Evolutionary conservation across 306 rosid species (phyloP).

Genomic region (Spatholobus suberectus): DNA sequence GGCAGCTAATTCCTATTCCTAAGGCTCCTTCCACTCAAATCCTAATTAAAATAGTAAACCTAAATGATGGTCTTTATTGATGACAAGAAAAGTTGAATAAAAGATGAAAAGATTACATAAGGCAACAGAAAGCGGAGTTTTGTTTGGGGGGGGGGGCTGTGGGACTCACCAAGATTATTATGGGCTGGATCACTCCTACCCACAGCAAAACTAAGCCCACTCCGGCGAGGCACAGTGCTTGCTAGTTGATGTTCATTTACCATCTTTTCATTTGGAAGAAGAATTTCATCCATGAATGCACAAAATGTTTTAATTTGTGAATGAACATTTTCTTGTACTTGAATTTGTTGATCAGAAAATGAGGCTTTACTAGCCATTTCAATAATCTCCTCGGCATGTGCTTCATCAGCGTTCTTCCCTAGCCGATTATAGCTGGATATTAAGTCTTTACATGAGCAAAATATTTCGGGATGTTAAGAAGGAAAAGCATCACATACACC

Average conservation of each 20-base stretch:
- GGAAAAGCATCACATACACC: slow-evolving; percentile 13
- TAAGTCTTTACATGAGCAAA: slow-evolving; percentile 51
- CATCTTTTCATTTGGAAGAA: slow-evolving; percentile 57
- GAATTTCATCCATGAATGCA: slow-evolving; percentile 76
- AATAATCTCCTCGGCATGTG: slow-evolving; percentile 72
- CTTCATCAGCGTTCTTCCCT: slow-evolving; percentile 72
- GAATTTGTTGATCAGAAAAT: slow-evolving; percentile 72
- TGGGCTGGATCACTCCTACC: slow-evolving; percentile 53
- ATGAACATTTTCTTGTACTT: slow-evolving; percentile 87
- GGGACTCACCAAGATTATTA: slow-evolving; percentile 59
- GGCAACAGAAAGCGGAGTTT: too few relatives aligned
- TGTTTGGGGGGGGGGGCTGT: too few relatives aligned
- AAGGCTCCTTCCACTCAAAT: slow-evolving; percentile 12
- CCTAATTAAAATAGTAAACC: slow-evolving; percentile 4
- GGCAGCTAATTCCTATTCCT: slow-evolving; percentile 10
- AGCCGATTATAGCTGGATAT: slow-evolving; percentile 75
- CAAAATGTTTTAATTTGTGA: slow-evolving; percentile 66
- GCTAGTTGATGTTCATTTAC: slow-evolving; percentile 49
- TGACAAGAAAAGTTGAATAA: not conserved
- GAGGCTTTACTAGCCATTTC: slow-evolving; percentile 76
- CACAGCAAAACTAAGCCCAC: slow-evolving; percentile 88
- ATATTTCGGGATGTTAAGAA: slow-evolving; percentile 12
- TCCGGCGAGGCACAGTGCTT: slow-evolving; percentile 52
- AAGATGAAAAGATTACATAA: slow-evolving; percentile 14
- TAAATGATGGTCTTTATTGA: not conserved